These are phyloP conservation scores for Orbilia ellipsospora DNA, from an alignment of 2,329 filamentous ascomycete genomes.

Conservation along the genomic window DNA sequence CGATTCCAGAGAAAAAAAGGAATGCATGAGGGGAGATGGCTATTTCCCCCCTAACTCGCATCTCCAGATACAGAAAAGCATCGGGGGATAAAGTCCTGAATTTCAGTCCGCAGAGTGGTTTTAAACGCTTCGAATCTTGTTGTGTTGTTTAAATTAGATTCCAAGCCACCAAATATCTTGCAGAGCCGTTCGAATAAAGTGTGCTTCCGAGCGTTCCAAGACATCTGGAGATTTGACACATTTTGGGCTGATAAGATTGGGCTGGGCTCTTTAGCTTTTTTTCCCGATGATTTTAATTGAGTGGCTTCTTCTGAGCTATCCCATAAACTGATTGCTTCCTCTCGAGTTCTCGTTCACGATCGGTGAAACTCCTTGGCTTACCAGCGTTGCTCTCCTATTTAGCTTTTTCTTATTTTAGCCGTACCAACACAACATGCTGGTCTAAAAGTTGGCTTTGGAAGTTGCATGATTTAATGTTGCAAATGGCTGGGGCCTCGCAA, in stretches of 20 bases:
- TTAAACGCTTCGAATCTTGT: background rate
- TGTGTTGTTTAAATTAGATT: background rate
- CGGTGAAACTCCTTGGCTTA: no score
- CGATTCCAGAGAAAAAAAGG: background rate
- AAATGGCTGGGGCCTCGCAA: slow-evolving; percentile 1
- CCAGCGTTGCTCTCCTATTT: background rate
- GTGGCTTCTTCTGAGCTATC: background rate
- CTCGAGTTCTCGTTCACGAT: no score
- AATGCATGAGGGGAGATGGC: background rate
- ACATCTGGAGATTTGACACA: no score
- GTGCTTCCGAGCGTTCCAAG: no score
- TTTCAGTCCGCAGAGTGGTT: background rate
- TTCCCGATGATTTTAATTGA: background rate
- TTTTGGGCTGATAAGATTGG: background rate
- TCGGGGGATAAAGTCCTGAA: background rate
- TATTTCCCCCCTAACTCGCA: background rate
- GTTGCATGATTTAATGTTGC: background rate
- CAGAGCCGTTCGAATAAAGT: background rate
- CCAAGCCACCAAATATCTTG: background rate
- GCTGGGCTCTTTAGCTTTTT: background rate
- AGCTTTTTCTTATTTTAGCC: background rate
- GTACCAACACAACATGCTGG: background rate
- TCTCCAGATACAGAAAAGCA: background rate
- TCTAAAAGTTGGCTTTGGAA: background rate
- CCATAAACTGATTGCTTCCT: background rate